These are phyloP conservation scores for Kazachstania psychrophila DNA, from an alignment of 805 yeast species.

Conservation along the genomic window DNA sequence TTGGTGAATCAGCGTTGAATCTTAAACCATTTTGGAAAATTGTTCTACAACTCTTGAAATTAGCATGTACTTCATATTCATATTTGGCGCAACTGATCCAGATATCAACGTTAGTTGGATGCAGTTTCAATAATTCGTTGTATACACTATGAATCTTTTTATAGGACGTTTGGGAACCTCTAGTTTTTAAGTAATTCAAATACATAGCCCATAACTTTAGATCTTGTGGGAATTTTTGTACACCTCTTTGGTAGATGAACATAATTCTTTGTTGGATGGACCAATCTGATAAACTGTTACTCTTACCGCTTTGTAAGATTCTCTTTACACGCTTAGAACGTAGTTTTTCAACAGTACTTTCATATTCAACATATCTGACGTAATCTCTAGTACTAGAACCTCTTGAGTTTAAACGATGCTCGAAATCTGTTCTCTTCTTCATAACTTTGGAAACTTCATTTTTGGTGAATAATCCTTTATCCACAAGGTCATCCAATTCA, in stretches of 20 bases:
- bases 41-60: slow-evolving; percentile 80
- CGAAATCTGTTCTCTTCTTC: slow-evolving; percentile 92
- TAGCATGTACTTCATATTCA: slow-evolving; percentile 82
- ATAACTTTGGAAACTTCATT: slow-evolving; percentile 75
- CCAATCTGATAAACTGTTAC: slow-evolving; percentile 75
- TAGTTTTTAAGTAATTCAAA: slow-evolving; percentile 54
- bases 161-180: slow-evolving; percentile 46
- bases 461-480: slow-evolving; percentile 72
- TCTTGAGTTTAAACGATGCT: slow-evolving; percentile 78
- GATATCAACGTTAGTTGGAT: slow-evolving; percentile 81
- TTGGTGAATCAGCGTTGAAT: slow-evolving; percentile 64
- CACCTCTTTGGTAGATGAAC: slow-evolving; percentile 76
- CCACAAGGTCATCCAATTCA: slow-evolving; percentile 80
- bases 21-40: slow-evolving; percentile 77
- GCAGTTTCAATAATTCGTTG: slow-evolving; percentile 68
- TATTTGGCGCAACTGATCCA: slow-evolving; percentile 95
- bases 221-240: slow-evolving; percentile 69
- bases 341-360: slow-evolving; percentile 65
- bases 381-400: slow-evolving; percentile 74
- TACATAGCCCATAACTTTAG: slow-evolving; percentile 71
- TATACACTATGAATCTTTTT: slow-evolving; percentile 68
- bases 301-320: slow-evolving; percentile 43
- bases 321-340: slow-evolving; percentile 64
- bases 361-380: slow-evolving; percentile 70
- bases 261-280: slow-evolving; percentile 74